Base-by-base conservation (phyloP, 2,329 filamentous ascomycete genomes). In the Aureobasidium leucospermi region DNA sequence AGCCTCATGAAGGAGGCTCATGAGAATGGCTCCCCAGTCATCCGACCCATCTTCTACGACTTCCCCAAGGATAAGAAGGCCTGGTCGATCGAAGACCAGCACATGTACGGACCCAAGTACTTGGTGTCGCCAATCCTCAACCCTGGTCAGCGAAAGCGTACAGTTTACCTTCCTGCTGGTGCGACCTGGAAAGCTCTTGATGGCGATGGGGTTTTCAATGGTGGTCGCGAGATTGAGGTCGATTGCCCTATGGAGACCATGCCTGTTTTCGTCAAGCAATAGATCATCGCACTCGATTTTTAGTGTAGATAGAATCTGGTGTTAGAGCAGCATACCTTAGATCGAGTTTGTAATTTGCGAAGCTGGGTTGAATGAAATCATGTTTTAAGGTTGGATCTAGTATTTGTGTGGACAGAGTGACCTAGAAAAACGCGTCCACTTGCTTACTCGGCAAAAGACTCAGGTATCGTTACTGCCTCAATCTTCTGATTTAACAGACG, bases 41-140 rank as follows among this genome's bases (percentile, higher is more conserved):
- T 88, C 67, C 71, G 85, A 11, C 75, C 84, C 0, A 67, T 84
- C 10, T 88, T 88, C 66, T 85, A 84, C 62, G 83, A 85, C 60
- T 88, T 87, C 61, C 84, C 84, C 0, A 61, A 71, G 0, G 84
- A 87, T 61, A 49, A 69, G 11, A 69, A 66, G 59, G 74, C 76
- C 15, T 87, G 85, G 85, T 74, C 78, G 4, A 67, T 85, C 3
- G 81, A 83, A 55, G 78, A 78, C 34, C 79, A 86, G 72, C 87
- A 87, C 66, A 82, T 88, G 78, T 88, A 80, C 65, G 85, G 85
- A 0, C 66, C 71, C 15, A 80, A 78, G 66, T 87, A 86, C 65
- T 71, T 87, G 13, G 77, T 80, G 7, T 79, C 76, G 11, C 84
- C 85, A 0, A 75, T 87, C 0, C 65, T 87, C 59, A 66, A 75